Evolutionary conservation across 2,329 filamentous ascomycete genomes (phyloP).

Genomic region (Diplodia scrobiculata): DNA sequence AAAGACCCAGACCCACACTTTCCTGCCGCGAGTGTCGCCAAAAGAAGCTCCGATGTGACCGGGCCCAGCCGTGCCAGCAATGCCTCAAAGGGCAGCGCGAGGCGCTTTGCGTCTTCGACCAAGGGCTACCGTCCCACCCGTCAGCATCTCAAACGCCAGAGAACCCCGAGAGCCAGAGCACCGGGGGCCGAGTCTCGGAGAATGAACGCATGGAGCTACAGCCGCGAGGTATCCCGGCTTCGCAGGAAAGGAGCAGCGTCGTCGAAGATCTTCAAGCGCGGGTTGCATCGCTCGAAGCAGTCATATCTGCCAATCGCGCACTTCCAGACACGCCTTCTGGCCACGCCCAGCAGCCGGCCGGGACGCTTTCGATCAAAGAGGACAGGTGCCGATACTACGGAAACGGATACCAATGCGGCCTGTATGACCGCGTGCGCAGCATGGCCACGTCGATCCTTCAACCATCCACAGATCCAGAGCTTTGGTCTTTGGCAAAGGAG

Average conservation of each 20-base stretch:
- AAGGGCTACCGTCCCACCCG: neutral
- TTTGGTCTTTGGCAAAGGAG: conserved; percentile 34
- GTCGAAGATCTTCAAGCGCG: conserved; percentile 33
- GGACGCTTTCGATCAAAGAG: conserved; percentile 3
- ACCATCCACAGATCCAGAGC: conserved; percentile 30
- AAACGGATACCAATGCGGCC: conserved; percentile 32
- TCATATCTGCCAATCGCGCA: conserved; percentile 22
- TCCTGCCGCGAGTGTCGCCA: conserved; percentile 37
- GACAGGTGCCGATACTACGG: conserved; percentile 14
- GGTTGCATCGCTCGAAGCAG: conserved; percentile 34
- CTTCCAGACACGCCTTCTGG: too few species aligned
- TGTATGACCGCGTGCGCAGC: conserved; percentile 30
- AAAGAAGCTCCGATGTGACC: conserved; percentile 38
- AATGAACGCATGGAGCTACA: neutral
- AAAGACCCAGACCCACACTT: conserved; percentile 35
- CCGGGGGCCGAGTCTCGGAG: too few species aligned
- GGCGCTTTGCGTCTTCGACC: conserved; percentile 32
- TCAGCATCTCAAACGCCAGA: neutral
- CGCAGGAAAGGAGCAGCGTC: neutral
- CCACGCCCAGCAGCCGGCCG: neutral
- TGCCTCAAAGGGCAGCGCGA: conserved; percentile 30
- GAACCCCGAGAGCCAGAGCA: neutral
- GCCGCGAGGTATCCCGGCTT: neutral
- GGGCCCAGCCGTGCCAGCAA: conserved; percentile 35
- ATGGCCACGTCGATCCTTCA: conserved; percentile 29